These are phyloP conservation scores for Fusarium sp. DNA, from an alignment of 2,329 filamentous ascomycete species.

Conservation along the genomic window DNA sequence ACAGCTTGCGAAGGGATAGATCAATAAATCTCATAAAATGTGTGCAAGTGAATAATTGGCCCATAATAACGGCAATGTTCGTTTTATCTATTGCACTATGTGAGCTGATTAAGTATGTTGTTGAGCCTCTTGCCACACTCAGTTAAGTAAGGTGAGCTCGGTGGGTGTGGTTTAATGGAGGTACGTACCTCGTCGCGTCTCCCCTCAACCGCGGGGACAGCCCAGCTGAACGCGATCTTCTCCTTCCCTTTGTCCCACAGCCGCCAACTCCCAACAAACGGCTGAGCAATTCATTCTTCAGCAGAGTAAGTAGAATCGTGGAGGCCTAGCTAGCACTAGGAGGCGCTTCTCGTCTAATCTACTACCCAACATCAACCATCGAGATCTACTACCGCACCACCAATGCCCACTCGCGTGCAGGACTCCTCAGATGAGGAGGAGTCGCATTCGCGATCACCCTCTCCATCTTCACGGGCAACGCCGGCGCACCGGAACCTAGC, in stretches of 20 bases:
- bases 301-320: not conserved
- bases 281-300: not conserved
- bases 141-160: not conserved
- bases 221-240: constrained; percentile 23
- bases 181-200: constrained; percentile 38
- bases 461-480: constrained; percentile 38
- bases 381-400: not conserved
- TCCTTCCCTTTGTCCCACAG: constrained; percentile 10
- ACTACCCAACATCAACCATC: not conserved
- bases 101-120: no score
- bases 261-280: not conserved
- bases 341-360: not conserved
- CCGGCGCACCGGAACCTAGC: constrained; percentile 42
- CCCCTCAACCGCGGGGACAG: not conserved
- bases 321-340: not conserved
- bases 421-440: constrained; percentile 37
- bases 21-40: no score
- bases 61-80: no score
- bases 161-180: constrained; percentile 3
- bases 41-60: no score
- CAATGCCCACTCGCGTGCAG: constrained; percentile 49
- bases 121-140: no score
- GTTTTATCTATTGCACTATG: no score
- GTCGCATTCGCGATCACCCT: constrained; percentile 41
- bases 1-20: no score